These are phyloP conservation scores for Metroxylon sagu DNA, from an alignment of 176 grass and related monocot genomes.

Conservation along the genomic window DNA sequence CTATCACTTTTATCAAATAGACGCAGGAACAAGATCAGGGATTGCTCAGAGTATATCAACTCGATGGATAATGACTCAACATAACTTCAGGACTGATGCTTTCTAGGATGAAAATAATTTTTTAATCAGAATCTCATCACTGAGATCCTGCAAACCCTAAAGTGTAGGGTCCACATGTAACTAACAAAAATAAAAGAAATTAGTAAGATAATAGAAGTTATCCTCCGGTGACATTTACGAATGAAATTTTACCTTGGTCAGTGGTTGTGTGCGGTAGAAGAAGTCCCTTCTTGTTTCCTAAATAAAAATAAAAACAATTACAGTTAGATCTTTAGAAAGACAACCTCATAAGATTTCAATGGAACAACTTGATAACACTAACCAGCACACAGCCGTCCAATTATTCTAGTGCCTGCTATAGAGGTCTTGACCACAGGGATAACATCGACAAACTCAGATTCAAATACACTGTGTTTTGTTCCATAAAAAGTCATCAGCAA, in stretches of 20 bases:
- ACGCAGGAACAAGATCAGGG: no score
- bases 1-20: no score
- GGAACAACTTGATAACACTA: constrained; percentile 6
- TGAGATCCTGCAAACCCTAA: no score
- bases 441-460: constrained; percentile 70
- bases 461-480: constrained; percentile 55
- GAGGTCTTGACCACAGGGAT: constrained; percentile 97
- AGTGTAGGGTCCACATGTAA: no score
- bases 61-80: no score
- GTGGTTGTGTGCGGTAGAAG: constrained; percentile 91
- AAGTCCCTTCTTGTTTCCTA: constrained; percentile 99
- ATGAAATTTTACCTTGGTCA: constrained; percentile 54
- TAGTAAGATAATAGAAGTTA: no score
- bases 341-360: neutral
- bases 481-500: neutral
- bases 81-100: no score
- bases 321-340: neutral
- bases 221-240: no score
- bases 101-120: no score
- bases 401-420: constrained; percentile 74
- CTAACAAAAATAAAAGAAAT: no score
- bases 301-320: constrained; percentile 8
- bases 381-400: constrained; percentile 89
- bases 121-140: no score
- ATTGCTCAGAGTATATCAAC: no score